Evolutionary conservation across 2,329 filamentous ascomycete species (phyloP).

Genomic region (Zymoseptoria passerinii): DNA sequence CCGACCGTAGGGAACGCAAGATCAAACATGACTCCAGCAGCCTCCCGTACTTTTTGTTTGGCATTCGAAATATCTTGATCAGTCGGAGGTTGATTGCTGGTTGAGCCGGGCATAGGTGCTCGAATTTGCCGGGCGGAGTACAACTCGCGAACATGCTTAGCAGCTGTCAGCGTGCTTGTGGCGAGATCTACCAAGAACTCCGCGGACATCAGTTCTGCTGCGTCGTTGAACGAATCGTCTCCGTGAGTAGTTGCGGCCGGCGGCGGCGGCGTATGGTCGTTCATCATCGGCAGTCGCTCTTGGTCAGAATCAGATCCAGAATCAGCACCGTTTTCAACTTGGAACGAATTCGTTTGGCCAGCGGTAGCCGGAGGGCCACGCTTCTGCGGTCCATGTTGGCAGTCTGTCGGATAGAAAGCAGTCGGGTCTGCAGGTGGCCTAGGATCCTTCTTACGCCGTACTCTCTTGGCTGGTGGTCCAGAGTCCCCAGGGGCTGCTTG

Average conservation of each 20-base stretch:
- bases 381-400: slow-evolving; percentile 19
- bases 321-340: slow-evolving; percentile 1
- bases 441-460: background rate
- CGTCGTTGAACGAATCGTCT: slow-evolving; percentile 5
- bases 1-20: slow-evolving; percentile 8
- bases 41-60: slow-evolving; percentile 19
- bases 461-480: background rate
- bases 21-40: slow-evolving; percentile 20
- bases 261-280: background rate
- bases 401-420: slow-evolving; percentile 15
- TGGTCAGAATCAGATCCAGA: slow-evolving; percentile 2
- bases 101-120: slow-evolving; percentile 9
- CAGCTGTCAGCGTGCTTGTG: slow-evolving; percentile 18
- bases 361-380: background rate
- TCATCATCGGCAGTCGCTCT: slow-evolving; percentile 1
- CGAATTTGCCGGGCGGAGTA: slow-evolving; percentile 17
- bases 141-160: slow-evolving; percentile 18
- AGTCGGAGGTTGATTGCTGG: slow-evolving; percentile 11
- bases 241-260: background rate
- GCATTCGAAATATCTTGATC: slow-evolving; percentile 17
- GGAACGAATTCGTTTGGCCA: background rate
- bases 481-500: background rate
- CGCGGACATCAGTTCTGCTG: slow-evolving; percentile 21
- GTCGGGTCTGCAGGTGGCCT: slow-evolving; percentile 9
- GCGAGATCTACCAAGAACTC: slow-evolving; percentile 23